phyloP scores from a whole-genome alignment of 495 filamentous ascomycete genomes.

The Neurospora tetrasperma region DNA sequence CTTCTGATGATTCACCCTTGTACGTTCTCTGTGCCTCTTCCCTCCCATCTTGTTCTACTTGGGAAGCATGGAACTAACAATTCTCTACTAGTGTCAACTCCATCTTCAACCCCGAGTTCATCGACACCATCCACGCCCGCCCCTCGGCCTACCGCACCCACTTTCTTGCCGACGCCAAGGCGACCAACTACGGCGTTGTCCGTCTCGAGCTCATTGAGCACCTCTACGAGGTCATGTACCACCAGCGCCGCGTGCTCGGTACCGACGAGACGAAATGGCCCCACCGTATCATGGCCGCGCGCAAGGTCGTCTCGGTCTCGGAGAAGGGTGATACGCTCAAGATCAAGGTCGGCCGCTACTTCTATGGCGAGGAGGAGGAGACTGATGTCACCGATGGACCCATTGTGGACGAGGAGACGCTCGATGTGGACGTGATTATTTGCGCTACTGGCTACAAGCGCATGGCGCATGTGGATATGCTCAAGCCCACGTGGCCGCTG shows the following conservation, averaged over 20 bases:
- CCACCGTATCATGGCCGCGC: constrained; percentile 62
- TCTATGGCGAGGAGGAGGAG: constrained; percentile 19
- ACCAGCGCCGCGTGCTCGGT: constrained; percentile 60
- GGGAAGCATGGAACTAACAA: constrained; percentile 3
- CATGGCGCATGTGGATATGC: constrained; percentile 67
- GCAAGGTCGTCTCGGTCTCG: constrained; percentile 50
- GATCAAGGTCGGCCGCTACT: constrained; percentile 34
- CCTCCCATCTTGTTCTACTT: neutral
- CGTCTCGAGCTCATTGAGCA: constrained; percentile 76
- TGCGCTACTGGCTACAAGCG: constrained; percentile 81
- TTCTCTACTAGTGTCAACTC: constrained; percentile 69
- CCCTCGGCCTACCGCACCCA: constrained; percentile 48
- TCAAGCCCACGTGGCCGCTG: constrained; percentile 52
- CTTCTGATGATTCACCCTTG: constrained; percentile 95
- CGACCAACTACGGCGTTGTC: constrained; percentile 92
- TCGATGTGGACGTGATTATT: constrained; percentile 73
- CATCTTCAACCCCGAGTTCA: constrained; percentile 80
- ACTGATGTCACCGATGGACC: constrained; percentile 16
- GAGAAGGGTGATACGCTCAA: constrained; percentile 29
- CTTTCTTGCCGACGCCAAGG: constrained; percentile 53
- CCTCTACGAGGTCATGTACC: constrained; percentile 75
- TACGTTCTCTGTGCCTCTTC: constrained; percentile 32
- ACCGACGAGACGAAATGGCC: constrained; percentile 64
- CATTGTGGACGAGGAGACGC: constrained; percentile 33
- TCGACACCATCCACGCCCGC: constrained; percentile 62